A percentile compares a stretch with the other conserved stretches of the same genome.
Evolutionary conservation across 192 early-diverging fungal genomes (phyloP).

Genomic region (Allomyces javanicus): DNA sequence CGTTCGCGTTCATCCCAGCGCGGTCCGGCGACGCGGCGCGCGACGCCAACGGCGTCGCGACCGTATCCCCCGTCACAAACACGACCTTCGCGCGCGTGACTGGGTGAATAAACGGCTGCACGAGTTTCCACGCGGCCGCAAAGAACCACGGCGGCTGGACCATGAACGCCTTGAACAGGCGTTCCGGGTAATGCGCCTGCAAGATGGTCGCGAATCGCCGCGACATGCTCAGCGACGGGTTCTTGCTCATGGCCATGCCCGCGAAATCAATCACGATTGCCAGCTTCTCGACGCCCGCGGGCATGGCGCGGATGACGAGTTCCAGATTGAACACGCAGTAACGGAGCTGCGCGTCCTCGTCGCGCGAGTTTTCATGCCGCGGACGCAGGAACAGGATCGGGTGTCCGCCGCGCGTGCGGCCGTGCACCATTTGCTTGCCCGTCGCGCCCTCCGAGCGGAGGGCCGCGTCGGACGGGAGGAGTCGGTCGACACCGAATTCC

Average conservation of each 20-base stretch:
- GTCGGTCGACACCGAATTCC: constrained; percentile 40
- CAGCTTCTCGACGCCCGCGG: constrained; percentile 53
- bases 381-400: constrained; percentile 61
- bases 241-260: constrained; percentile 40
- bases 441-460: constrained; percentile 40
- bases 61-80: constrained; percentile 25
- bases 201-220: constrained; percentile 50
- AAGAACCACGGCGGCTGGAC: constrained; percentile 74
- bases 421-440: constrained; percentile 70
- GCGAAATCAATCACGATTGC: constrained; percentile 67
- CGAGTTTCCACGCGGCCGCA: constrained; percentile 55
- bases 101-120: constrained; percentile 81
- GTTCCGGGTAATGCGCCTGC: constrained; percentile 78
- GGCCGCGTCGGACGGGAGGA: constrained; percentile 46
- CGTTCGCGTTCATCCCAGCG: no score
- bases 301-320: constrained; percentile 48
- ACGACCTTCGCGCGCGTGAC: constrained; percentile 73
- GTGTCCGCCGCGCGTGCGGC: constrained; percentile 56
- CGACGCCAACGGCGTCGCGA: background rate
- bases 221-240: constrained; percentile 22
- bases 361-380: constrained; percentile 59
- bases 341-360: constrained; percentile 47
- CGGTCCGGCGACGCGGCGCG: background rate
- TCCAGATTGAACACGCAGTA: constrained; percentile 71
- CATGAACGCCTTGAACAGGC: constrained; percentile 45